Conservation (phyloP, 108 stramenopile species). For the Discostella stelligeroides region DNA sequence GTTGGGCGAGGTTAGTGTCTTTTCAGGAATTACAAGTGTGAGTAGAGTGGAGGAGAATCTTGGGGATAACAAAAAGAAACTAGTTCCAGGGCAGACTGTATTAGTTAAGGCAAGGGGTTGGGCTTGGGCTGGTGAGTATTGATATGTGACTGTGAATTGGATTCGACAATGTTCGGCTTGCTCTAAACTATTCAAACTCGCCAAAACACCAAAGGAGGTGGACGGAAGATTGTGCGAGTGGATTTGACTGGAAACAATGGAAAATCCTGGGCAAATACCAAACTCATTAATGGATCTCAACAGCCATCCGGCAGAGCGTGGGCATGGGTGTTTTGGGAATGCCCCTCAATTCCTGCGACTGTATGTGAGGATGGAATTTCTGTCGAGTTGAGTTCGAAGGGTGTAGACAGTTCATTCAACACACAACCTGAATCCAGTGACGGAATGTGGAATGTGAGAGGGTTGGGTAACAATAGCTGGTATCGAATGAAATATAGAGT, state of each 20-base stretch:
- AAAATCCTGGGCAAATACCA: constrained; percentile 68
- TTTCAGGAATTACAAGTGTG: constrained; percentile 78
- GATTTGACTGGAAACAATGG: constrained; percentile 80
- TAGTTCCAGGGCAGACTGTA: constrained; percentile 68
- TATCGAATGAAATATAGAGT: constrained; percentile 37
- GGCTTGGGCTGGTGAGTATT: constrained; percentile 78
- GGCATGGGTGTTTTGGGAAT: constrained; percentile 92
- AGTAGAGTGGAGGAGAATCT: constrained; percentile 5
- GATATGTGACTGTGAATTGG: too few species aligned
- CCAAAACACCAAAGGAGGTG: constrained; percentile 36
- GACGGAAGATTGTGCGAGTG: constrained; percentile 86
- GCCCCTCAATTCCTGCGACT: constrained; percentile 62
- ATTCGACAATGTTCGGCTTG: too few species aligned
- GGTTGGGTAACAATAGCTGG: constrained; percentile 85
- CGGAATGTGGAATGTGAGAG: constrained; percentile 84
- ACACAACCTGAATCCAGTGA: constrained; percentile 76
- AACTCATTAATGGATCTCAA: constrained; percentile 62
- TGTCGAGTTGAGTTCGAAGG: constrained; percentile 75
- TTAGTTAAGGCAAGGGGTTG: constrained; percentile 68
- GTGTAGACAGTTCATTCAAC: constrained; percentile 76
- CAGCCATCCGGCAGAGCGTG: constrained; percentile 78
- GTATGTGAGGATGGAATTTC: constrained; percentile 64
- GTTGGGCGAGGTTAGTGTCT: constrained; percentile 72
- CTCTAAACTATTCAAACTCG: not conserved
- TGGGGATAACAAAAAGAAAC: constrained; percentile 10